These are phyloP conservation scores for Candida tammaniensis DNA, from an alignment of 805 yeast genomes.

Conservation along the genomic window DNA sequence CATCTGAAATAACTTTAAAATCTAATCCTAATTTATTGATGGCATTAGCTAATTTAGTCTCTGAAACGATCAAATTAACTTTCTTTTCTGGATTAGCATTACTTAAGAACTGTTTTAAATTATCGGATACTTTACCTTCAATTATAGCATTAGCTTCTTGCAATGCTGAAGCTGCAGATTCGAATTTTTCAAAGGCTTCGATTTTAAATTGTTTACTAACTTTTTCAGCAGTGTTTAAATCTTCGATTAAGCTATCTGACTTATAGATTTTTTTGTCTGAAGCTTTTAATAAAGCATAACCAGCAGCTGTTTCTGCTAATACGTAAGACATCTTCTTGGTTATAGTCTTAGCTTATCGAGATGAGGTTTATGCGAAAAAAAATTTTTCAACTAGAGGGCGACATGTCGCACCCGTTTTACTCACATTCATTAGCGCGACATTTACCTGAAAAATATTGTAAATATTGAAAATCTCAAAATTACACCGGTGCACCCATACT, in stretches of 20 bases:
- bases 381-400: too few species aligned
- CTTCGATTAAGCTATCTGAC: constrained; percentile 68
- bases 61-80: constrained; percentile 85
- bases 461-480: background rate
- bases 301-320: constrained; percentile 97
- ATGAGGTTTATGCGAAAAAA: background rate
- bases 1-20: constrained; percentile 88
- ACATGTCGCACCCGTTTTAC: too few species aligned
- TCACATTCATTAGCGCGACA: too few species aligned
- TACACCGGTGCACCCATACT: too few species aligned
- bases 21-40: constrained; percentile 91
- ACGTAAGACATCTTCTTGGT: constrained; percentile 66
- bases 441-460: background rate
- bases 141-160: constrained; percentile 91
- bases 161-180: constrained; percentile 91
- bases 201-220: constrained; percentile 89
- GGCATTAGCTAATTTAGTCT: constrained; percentile 93
- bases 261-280: constrained; percentile 96
- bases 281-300: constrained; percentile 96
- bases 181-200: constrained; percentile 93
- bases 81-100: constrained; percentile 79
- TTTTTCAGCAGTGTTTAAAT: constrained; percentile 77
- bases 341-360: background rate
- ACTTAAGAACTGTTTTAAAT: constrained; percentile 71
- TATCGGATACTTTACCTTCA: constrained; percentile 91